Evolutionary conservation across 345 rosid genomes (phyloP).

Genomic region (Ailanthus altissimus): DNA sequence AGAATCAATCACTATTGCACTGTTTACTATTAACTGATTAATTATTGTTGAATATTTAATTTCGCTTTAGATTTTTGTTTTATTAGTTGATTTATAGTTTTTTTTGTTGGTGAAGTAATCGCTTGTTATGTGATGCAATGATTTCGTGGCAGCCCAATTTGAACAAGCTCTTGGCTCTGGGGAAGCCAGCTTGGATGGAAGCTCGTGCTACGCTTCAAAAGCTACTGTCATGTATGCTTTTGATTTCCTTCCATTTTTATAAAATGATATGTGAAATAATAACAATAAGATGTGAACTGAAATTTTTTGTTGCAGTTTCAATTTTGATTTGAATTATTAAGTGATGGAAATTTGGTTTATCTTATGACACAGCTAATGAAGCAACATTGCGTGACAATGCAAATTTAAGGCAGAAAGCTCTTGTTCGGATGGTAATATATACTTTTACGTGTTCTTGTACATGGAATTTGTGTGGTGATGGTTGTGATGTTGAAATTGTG

Average conservation of each 20-base stretch:
- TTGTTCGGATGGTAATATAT: slow-evolving; percentile 63
- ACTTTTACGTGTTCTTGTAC: neutral
- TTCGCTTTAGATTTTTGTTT: neutral
- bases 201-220: slow-evolving; percentile 87
- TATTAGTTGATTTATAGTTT: neutral
- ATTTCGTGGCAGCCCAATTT: slow-evolving; percentile 65
- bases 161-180: slow-evolving; percentile 79
- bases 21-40: neutral
- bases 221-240: slow-evolving; percentile 65
- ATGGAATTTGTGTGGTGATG: slow-evolving; percentile 5
- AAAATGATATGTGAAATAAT: neutral
- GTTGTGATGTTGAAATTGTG: slow-evolving; percentile 16
- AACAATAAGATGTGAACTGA: neutral
- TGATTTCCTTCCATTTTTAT: neutral
- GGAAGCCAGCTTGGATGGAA: slow-evolving; percentile 95
- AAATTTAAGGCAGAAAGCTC: slow-evolving; percentile 57
- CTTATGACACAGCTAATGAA: slow-evolving; percentile 59
- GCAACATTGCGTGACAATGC: slow-evolving; percentile 71
- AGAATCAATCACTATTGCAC: neutral
- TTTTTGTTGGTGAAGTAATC: neutral
- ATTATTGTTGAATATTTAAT: neutral
- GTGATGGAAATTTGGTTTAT: slow-evolving; percentile 18
- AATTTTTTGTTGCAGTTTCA: neutral
- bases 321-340: neutral
- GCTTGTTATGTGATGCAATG: slow-evolving; percentile 11